phyloP scores from a whole-genome alignment of 1,139 yeast species.

The Magnusiomyces magnusii region DNA sequence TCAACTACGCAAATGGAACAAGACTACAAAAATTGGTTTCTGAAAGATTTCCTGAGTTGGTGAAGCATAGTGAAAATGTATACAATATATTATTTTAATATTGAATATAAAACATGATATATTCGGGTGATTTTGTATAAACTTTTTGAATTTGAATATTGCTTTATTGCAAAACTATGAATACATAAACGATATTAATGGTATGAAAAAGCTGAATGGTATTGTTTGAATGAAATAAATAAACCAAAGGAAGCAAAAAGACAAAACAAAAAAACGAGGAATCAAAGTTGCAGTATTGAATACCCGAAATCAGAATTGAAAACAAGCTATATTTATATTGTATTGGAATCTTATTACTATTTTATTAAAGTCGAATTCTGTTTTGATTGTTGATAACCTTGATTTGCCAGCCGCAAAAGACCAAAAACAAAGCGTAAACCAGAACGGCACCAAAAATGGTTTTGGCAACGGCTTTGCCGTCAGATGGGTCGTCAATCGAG shows the following conservation, averaged over 20 bases:
- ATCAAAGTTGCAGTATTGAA: no score
- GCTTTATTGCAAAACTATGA: background rate
- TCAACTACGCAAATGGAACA: background rate
- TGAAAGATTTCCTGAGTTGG: background rate
- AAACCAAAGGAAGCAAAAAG: no score
- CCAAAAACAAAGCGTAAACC: constrained; percentile 70
- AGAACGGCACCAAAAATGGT: constrained; percentile 87
- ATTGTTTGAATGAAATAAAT: no score
- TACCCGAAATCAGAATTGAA: no score
- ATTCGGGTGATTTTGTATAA: background rate
- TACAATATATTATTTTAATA: background rate
- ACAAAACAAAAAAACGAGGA: no score
- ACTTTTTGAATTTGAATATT: no score
- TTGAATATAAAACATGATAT: background rate
- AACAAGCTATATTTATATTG: background rate
- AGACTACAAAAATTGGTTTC: background rate
- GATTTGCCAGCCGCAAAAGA: constrained; percentile 86
- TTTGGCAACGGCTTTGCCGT: constrained; percentile 87
- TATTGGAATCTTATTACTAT: background rate
- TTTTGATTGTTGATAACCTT: constrained; percentile 52
- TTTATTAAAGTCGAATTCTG: constrained; percentile 40
- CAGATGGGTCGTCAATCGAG: constrained; percentile 79
- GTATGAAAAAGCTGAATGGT: no score
- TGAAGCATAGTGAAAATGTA: background rate
- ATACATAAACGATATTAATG: no score